Evolutionary conservation across 2,329 filamentous ascomycete species (phyloP), one percentile per base, ranked within the genome.

Genomic region (Lachnellula occidentalis): DNA sequence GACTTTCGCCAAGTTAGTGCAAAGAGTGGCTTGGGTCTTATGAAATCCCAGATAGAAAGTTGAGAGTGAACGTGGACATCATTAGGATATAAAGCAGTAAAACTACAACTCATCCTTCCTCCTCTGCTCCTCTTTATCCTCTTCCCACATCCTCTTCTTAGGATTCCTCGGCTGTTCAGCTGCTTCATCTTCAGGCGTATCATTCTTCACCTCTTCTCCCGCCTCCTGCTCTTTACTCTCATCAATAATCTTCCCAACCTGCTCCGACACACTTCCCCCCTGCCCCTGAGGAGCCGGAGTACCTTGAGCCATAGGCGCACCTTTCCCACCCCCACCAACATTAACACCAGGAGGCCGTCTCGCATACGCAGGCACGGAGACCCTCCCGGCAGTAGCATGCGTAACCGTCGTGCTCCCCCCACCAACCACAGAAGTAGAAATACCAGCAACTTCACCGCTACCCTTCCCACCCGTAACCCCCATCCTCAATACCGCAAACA

Each of bases 121-220:
- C 51, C 58, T 61, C 53, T 65, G 55, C 43, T 60, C 61, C 57
- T 74, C 72, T 43, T 64, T 67, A 31, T 73, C 69, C 54, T 80
- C 80, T 60, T 84, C 80, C 74, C 80, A 82, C 71, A 78, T 78
- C 70, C 80, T 78, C 72, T 85, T 85, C 73, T 78, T 83, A 6
- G 80, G 79, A 66, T 85, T 85, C 68, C 50, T 50, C 21, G 60
- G 55, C 24, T 46, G 41, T 15, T 59, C 48, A 34, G 69, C 52
- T 66, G 67, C 72, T 60, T 61, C 64, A 49, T 66, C 68, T 56
- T 68, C 69, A 61, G n/a, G 12, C 39, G 9, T 11, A 21, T 64
- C 58, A 56, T 63, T 61, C 61, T 64, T 57, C 56, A 62, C 60
- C 43, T 71, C 59, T 63, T 69, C 60, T 68, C 69, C 48, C 65